Conservation (phyloP, 1,284 basidiomycete genomes). For the Ustilago sp. region DNA sequence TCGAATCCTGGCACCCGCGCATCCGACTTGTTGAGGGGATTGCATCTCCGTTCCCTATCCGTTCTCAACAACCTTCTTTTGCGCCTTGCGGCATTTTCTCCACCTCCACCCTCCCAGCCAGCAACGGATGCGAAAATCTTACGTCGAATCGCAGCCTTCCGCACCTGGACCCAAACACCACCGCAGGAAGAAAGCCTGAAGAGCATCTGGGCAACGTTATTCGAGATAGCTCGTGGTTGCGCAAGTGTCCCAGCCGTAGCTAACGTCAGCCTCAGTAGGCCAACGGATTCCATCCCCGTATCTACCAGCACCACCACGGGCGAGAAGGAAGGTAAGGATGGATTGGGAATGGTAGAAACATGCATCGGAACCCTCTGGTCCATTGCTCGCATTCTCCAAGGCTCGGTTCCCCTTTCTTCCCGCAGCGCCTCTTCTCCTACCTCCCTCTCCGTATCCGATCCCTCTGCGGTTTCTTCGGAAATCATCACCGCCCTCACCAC, state of each 20-base stretch:
- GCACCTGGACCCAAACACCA: slow-evolving; percentile 16
- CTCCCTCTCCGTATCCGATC: slow-evolving; percentile 1
- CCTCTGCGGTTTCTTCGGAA: slow-evolving; percentile 13
- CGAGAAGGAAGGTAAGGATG: slow-evolving; percentile 39
- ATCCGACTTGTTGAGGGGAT: slow-evolving; percentile 28
- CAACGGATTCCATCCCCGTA: background rate
- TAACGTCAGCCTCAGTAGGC: slow-evolving; percentile 6
- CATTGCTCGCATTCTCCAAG: slow-evolving; percentile 53
- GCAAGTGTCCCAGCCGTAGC: slow-evolving; percentile 51
- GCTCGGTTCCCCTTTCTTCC: slow-evolving; percentile 33
- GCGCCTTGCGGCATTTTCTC: slow-evolving; percentile 48
- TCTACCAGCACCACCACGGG: background rate
- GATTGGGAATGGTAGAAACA: slow-evolving; percentile 56
- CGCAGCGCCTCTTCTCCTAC: background rate
- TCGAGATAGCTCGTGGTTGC: slow-evolving; percentile 42
- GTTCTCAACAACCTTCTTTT: slow-evolving; percentile 60
- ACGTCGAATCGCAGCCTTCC: slow-evolving; percentile 37
- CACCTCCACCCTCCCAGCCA: slow-evolving; percentile 63
- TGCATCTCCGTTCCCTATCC: slow-evolving; percentile 57
- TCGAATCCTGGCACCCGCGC: background rate
- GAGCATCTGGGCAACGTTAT: slow-evolving; percentile 20
- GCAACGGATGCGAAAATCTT: slow-evolving; percentile 40
- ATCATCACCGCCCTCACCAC: slow-evolving; percentile 48
- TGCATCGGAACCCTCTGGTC: slow-evolving; percentile 62
- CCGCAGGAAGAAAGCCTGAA: slow-evolving; percentile 2